phyloP scores from a whole-genome alignment of 2,329 filamentous ascomycete species.

The Xylaria multiplex region DNA sequence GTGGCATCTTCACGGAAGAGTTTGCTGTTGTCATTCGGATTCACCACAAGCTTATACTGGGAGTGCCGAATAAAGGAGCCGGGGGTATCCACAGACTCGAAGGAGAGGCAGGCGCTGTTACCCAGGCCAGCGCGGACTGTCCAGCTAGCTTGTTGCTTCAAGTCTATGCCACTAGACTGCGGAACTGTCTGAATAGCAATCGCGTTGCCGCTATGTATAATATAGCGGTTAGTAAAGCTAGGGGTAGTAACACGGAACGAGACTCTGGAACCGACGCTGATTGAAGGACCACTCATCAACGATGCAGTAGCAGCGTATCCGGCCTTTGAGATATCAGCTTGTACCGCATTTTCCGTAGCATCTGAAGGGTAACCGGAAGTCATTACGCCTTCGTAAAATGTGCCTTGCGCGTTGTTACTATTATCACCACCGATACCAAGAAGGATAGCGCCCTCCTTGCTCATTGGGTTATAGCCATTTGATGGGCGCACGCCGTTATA shows the following conservation, averaged over 20 bases:
- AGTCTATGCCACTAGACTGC: slow-evolving; percentile 57
- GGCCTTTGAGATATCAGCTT: slow-evolving; percentile 69
- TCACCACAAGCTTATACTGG: slow-evolving; percentile 61
- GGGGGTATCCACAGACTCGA: slow-evolving; percentile 67
- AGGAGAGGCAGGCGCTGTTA: slow-evolving; percentile 67
- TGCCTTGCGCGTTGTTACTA: slow-evolving; percentile 67
- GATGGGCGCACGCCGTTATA: slow-evolving; percentile 66
- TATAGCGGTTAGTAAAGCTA: slow-evolving; percentile 63
- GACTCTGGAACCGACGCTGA: slow-evolving; percentile 61
- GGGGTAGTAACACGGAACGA: slow-evolving; percentile 65
- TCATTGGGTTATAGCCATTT: slow-evolving; percentile 69
- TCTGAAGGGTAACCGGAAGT: slow-evolving; percentile 70
- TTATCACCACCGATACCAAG: slow-evolving; percentile 75
- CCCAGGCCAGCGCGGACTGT: slow-evolving; percentile 64
- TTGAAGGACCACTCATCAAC: slow-evolving; percentile 57
- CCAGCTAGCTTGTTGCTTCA: slow-evolving; percentile 65
- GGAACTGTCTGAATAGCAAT: slow-evolving; percentile 66
- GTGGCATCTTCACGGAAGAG: slow-evolving; percentile 70
- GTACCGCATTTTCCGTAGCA: slow-evolving; percentile 65
- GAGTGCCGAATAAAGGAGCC: slow-evolving; percentile 69
- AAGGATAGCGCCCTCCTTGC: slow-evolving; percentile 71
- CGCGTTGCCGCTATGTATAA: slow-evolving; percentile 61
- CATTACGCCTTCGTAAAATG: slow-evolving; percentile 74
- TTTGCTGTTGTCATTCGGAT: slow-evolving; percentile 64
- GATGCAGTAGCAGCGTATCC: slow-evolving; percentile 61